Percentiles rank a stretch among this genome's conserved stretches.
Conservation (phyloP, 306 rosid species). For the Albizia julibrissin region DNA sequence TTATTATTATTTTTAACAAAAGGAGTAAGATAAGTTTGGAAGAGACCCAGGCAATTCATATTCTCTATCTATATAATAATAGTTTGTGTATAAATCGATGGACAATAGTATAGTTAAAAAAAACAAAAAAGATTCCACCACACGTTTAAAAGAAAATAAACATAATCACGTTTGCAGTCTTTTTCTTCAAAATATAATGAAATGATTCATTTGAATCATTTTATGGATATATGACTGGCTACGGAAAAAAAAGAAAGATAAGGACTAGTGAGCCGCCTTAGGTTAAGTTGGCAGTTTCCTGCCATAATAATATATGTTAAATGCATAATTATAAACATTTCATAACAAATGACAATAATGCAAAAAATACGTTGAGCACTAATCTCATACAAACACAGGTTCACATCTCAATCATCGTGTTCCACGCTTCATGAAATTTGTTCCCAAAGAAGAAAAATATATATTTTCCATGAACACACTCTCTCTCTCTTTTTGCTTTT, state of each 20-base stretch:
- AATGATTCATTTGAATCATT: background rate
- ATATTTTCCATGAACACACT: background rate
- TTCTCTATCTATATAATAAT: background rate
- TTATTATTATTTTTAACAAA: no score
- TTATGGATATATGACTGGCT: background rate
- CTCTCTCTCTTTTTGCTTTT: background rate
- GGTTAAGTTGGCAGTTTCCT: background rate
- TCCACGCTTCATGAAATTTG: background rate
- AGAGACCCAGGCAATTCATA: background rate
- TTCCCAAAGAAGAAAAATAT: no score
- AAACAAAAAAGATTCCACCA: background rate
- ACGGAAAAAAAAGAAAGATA: background rate
- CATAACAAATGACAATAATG: background rate
- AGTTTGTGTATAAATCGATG: no score
- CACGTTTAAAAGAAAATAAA: background rate
- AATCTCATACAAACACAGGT: background rate
- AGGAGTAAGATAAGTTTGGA: background rate
- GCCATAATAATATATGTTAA: background rate
- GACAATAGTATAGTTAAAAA: no score
- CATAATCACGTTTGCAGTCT: no score
- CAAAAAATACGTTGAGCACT: background rate
- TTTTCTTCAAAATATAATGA: no score
- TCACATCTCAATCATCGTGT: background rate
- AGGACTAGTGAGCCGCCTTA: background rate
- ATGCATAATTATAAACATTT: background rate